Evolutionary conservation across 73 alveolate genomes (phyloP).

Genomic region (Symbiodinium pilosum): DNA sequence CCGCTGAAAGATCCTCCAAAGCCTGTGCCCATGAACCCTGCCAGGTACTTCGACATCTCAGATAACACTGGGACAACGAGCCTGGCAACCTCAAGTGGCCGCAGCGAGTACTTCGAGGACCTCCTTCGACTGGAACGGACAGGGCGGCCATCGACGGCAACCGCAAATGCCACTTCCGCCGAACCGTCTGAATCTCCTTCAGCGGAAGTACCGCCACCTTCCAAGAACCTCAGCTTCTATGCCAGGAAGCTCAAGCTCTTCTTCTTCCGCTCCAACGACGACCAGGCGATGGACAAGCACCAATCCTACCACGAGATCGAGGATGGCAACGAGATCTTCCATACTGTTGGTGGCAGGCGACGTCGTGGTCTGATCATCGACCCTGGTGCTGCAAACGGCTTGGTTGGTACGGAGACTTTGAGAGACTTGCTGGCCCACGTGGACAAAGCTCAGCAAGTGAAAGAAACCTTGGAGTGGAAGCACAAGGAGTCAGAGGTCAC

Average conservation of each 20-base stretch:
- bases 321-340: background rate
- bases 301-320: background rate
- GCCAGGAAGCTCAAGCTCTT: background rate
- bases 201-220: too few relatives aligned
- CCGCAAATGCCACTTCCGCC: background rate
- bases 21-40: background rate
- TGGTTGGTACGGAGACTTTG: background rate
- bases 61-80: background rate
- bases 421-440: background rate
- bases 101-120: background rate
- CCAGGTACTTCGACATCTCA: background rate
- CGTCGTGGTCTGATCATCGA: background rate
- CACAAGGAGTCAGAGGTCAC: constrained; percentile 7
- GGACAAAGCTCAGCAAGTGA: too few relatives aligned
- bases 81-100: too few relatives aligned
- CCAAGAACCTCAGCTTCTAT: background rate
- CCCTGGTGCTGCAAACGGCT: background rate
- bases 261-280: background rate
- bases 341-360: background rate
- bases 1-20: too few relatives aligned
- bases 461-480: background rate
- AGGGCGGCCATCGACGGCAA: background rate
- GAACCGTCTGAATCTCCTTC: too few relatives aligned
- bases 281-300: background rate
- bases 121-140: background rate